Evolutionary conservation across 2,329 filamentous ascomycete genomes (phyloP).

Genomic region (Fusarium drepaniforme): DNA sequence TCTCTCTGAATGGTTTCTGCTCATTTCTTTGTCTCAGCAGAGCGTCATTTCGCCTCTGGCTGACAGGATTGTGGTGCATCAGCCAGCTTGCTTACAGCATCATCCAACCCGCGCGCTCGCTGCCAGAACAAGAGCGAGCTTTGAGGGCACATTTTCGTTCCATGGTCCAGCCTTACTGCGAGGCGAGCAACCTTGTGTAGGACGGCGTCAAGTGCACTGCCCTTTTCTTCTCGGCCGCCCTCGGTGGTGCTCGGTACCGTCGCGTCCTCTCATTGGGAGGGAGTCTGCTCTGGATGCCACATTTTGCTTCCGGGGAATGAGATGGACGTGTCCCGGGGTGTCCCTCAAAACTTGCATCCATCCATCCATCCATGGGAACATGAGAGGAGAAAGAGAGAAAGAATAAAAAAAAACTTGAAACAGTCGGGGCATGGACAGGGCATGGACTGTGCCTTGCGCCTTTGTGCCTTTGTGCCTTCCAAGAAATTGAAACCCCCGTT

Average conservation of each 20-base stretch:
- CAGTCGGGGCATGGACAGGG: conserved; percentile 18
- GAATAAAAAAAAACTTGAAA: conserved; percentile 28
- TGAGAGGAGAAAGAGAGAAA: conserved; percentile 10
- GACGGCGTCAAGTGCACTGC: background rate
- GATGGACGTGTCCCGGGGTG: background rate
- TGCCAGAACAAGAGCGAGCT: background rate
- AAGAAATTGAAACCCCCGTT: conserved; percentile 9
- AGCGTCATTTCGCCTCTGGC: conserved; percentile 24
- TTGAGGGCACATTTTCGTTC: background rate
- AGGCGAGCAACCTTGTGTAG: background rate
- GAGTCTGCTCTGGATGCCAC: conserved; percentile 19
- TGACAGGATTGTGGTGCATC: conserved; percentile 25
- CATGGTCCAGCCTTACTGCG: background rate
- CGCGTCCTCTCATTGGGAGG: background rate
- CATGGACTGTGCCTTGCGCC: conserved; percentile 1
- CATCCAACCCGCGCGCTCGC: background rate
- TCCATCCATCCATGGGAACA: background rate
- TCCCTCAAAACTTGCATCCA: conserved; percentile 10
- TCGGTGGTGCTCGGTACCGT: conserved; percentile 10
- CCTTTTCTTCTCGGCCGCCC: conserved; percentile 2
- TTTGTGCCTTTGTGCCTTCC: conserved; percentile 2
- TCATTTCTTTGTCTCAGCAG: conserved; percentile 7
- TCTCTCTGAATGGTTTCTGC: background rate
- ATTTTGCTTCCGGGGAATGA: conserved; percentile 21
- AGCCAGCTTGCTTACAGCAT: conserved; percentile 9